Percentiles rank a stretch among this genome's conserved stretches.
Conservation (phyloP, 2,329 filamentous ascomycete species). For the Sporothrix brasiliensis region DNA sequence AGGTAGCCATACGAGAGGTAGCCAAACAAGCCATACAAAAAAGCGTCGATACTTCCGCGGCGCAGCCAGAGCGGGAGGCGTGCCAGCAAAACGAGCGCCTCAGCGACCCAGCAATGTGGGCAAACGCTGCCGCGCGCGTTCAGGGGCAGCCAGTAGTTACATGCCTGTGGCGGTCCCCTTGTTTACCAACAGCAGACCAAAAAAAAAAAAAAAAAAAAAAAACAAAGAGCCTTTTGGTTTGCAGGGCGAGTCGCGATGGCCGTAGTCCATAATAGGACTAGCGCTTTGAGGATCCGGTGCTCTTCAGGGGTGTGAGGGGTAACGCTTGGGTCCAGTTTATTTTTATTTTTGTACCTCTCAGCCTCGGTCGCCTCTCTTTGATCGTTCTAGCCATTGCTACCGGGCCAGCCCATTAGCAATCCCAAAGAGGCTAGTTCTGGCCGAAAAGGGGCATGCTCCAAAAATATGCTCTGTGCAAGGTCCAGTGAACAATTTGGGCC, state of each 20-base stretch:
- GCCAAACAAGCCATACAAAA: conserved; percentile 24
- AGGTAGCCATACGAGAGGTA: not conserved
- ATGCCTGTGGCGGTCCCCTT: conserved; percentile 3
- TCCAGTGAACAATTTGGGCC: not conserved
- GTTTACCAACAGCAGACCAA: not conserved
- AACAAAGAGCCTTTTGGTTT: not conserved
- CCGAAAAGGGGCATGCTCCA: not conserved
- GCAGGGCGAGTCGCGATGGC: conserved; percentile 23
- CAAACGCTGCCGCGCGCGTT: not conserved
- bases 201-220: not conserved
- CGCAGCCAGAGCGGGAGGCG: not conserved
- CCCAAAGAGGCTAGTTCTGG: not conserved
- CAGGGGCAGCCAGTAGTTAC: not conserved
- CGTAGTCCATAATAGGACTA: conserved; percentile 18
- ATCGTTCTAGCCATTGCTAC: conserved; percentile 26
- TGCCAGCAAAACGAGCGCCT: conserved; percentile 12
- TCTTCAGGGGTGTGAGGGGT: conserved; percentile 32
- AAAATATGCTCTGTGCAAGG: conserved; percentile 11
- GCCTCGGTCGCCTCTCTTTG: not conserved
- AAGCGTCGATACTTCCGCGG: conserved; percentile 13
- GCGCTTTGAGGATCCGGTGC: conserved; percentile 16
- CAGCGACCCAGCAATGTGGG: not conserved
- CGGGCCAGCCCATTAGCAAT: conserved; percentile 18
- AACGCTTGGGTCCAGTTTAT: conserved; percentile 24
- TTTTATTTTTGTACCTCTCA: conserved; percentile 28